Conservation (phyloP, 495 filamentous ascomycete species). For the Monascus purpureus region DNA sequence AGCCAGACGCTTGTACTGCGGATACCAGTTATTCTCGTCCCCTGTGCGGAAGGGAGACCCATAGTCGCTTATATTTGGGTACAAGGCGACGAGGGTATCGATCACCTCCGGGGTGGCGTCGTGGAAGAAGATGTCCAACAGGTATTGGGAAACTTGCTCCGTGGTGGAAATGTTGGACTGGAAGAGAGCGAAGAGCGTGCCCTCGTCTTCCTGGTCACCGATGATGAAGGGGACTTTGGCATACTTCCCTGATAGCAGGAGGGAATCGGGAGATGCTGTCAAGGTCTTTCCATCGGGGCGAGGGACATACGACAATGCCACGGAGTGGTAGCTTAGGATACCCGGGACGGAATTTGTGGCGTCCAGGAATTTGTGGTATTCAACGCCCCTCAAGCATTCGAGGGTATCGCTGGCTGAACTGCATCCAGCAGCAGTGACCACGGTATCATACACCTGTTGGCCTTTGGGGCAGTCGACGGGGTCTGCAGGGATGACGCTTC, state of each 20-base stretch:
- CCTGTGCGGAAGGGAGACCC: constrained; percentile 57
- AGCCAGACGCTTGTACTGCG: constrained; percentile 61
- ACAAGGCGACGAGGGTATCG: constrained; percentile 39
- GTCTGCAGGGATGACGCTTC: constrained; percentile 47
- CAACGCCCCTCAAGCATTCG: constrained; percentile 43
- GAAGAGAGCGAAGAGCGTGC: constrained; percentile 48
- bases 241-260: constrained; percentile 36
- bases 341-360: constrained; percentile 54
- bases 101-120: constrained; percentile 29
- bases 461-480: constrained; percentile 48
- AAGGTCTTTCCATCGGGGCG: constrained; percentile 47
- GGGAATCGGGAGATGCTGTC: constrained; percentile 39
- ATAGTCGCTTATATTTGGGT: constrained; percentile 31
- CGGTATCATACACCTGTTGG: constrained; percentile 48
- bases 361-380: constrained; percentile 46
- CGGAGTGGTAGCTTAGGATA: constrained; percentile 46
- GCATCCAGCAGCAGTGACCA: constrained; percentile 48
- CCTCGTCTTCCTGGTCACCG: constrained; percentile 49
- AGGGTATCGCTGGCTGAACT: constrained; percentile 39
- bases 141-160: constrained; percentile 42
- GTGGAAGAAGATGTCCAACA: constrained; percentile 41
- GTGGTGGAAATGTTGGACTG: constrained; percentile 49
- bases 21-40: constrained; percentile 48
- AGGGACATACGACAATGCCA: constrained; percentile 50
- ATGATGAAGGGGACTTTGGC: constrained; percentile 43